These are phyloP conservation scores for Henckelia pumila DNA, from an alignment of 257 asterid species.

Conservation along the genomic window DNA sequence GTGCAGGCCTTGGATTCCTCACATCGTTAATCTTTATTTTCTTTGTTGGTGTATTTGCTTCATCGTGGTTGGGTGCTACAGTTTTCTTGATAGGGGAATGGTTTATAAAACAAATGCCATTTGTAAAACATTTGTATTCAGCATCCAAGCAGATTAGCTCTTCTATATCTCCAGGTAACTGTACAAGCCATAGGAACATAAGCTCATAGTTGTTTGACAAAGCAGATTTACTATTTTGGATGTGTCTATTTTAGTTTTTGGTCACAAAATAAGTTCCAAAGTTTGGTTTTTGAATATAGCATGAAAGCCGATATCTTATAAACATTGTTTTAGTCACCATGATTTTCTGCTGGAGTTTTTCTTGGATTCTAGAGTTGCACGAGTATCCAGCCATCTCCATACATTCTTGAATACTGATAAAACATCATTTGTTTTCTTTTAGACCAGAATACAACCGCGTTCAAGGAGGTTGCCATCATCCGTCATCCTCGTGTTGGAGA, in stretches of 20 bases:
- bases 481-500: slow-evolving; percentile 96
- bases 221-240: neutral
- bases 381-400: slow-evolving; percentile 11
- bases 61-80: slow-evolving; percentile 91
- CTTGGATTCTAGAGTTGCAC: slow-evolving; percentile 12
- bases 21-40: slow-evolving; percentile 74
- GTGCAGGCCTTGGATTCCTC: slow-evolving; percentile 90
- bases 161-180: slow-evolving; percentile 85
- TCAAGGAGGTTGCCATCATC: slow-evolving; percentile 91
- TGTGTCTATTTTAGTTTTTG: neutral
- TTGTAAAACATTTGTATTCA: slow-evolving; percentile 72
- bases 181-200: neutral
- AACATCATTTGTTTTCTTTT: slow-evolving; percentile 27
- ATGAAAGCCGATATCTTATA: neutral
- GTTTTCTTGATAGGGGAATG: slow-evolving; percentile 90
- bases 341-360: slow-evolving; percentile 7
- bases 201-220: neutral
- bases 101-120: slow-evolving; percentile 91
- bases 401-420: slow-evolving; percentile 18
- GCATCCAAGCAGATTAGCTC: slow-evolving; percentile 92
- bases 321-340: neutral
- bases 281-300: neutral
- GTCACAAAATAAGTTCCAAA: neutral
- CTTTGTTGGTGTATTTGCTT: slow-evolving; percentile 83
- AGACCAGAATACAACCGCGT: slow-evolving; percentile 88